phyloP scores from a whole-genome alignment of 2,329 filamentous ascomycete genomes.

The Beauveria australis region DNA sequence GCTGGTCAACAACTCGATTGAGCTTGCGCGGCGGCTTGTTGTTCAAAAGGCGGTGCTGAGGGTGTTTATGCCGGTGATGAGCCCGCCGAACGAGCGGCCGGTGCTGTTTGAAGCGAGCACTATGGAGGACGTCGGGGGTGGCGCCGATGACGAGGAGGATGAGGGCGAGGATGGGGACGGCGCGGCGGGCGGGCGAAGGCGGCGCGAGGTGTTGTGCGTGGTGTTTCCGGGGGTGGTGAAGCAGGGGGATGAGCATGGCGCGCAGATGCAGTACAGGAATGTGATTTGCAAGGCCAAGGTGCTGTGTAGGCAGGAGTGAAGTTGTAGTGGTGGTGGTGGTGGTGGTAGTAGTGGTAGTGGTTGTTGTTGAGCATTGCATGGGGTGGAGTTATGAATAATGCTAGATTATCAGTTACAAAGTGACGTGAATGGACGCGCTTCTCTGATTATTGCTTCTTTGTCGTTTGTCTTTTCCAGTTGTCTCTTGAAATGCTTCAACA shows the following conservation, averaged over 20 bases:
- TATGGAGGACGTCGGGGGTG: conserved; percentile 61
- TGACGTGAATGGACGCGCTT: too few species aligned
- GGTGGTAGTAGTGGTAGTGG: too few species aligned
- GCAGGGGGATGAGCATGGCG: conserved; percentile 55
- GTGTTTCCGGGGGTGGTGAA: conserved; percentile 59
- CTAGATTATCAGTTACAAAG: too few species aligned
- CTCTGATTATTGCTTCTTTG: too few species aligned
- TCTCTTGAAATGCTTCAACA: too few species aligned
- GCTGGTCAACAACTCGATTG: conserved; percentile 45
- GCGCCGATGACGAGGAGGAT: conserved; percentile 49
- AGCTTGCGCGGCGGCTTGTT: conserved; percentile 46
- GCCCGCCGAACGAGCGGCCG: conserved; percentile 38
- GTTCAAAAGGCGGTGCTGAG: conserved; percentile 52
- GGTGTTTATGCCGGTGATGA: conserved; percentile 45
- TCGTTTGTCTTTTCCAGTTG: too few species aligned
- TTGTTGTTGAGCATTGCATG: too few species aligned
- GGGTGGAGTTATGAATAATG: too few species aligned
- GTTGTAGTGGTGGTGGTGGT: too few species aligned
- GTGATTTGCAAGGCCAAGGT: conserved; percentile 60
- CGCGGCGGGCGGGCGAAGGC: conserved; percentile 28
- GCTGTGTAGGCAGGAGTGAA: conserved; percentile 41
- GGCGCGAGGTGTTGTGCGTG: conserved; percentile 50
- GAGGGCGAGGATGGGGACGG: conserved; percentile 45
- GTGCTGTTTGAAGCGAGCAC: conserved; percentile 47
- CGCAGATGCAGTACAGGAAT: conserved; percentile 52